A percentile compares a stretch with the other conserved stretches of the same genome.
Evolutionary conservation across 148 eudicot genomes (phyloP).

Genomic region (Chenopodium berlandieri): DNA sequence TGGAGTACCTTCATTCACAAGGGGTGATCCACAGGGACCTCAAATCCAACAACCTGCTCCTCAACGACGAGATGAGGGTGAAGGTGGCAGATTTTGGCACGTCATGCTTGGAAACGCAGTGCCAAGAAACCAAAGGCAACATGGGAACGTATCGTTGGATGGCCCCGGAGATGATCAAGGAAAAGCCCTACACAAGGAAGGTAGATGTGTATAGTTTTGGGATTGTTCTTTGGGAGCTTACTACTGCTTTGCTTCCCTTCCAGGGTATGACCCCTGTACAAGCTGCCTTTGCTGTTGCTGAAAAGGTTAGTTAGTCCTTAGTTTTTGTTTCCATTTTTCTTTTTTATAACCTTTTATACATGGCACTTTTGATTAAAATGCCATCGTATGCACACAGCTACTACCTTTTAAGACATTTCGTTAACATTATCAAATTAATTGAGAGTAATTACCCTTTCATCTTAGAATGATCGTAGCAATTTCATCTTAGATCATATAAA

Average conservation of each 20-base stretch:
- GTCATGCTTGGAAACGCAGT: constrained; percentile 88
- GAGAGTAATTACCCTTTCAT: too few species aligned
- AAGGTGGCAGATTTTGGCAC: constrained; percentile 98
- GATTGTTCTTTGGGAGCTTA: constrained; percentile 95
- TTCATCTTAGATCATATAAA: too few species aligned
- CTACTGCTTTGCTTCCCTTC: constrained; percentile 92
- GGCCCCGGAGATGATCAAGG: constrained; percentile 99
- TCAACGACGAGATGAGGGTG: constrained; percentile 94
- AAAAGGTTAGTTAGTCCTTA: constrained; percentile 50
- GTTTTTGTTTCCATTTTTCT: too few species aligned
- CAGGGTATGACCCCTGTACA: constrained; percentile 99
- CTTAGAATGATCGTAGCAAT: too few species aligned
- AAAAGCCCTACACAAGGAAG: constrained; percentile 75
- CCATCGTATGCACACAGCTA: too few species aligned
- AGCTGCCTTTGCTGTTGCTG: constrained; percentile 95
- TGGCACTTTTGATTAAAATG: too few species aligned
- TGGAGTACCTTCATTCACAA: constrained; percentile 96
- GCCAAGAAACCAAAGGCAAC: constrained; percentile 78
- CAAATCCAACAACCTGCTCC: constrained; percentile 79
- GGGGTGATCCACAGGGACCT: constrained; percentile 97
- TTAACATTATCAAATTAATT: too few species aligned
- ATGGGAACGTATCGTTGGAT: constrained; percentile 98
- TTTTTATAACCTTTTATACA: too few species aligned
- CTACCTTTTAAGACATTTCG: too few species aligned
- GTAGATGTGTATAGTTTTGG: constrained; percentile 98